These are phyloP conservation scores for Leishmania braziliensis DNA, from an alignment of 208 protist genomes.

Conservation along the genomic window DNA sequence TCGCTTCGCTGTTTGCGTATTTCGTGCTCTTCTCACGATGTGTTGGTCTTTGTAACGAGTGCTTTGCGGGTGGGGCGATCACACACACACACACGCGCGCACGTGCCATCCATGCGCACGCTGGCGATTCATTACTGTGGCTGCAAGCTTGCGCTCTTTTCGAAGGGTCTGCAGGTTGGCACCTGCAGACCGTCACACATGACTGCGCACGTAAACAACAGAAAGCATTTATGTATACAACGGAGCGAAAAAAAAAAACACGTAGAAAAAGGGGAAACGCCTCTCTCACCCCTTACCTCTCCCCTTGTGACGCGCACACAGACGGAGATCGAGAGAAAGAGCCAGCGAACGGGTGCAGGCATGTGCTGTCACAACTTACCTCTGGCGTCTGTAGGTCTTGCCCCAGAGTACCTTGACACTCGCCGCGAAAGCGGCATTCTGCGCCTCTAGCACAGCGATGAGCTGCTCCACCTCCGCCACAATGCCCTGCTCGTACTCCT, in stretches of 20 bases:
- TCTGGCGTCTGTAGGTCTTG: constrained; percentile 90
- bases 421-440: constrained; percentile 49
- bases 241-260: constrained; percentile 13
- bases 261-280: constrained; percentile 25
- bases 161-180: not conserved
- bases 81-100: not conserved
- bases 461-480: constrained; percentile 57
- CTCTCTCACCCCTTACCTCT: not conserved
- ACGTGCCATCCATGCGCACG: not conserved
- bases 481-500: constrained; percentile 79
- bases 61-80: not conserved
- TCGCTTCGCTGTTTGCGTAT: not conserved
- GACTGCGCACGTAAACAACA: not conserved
- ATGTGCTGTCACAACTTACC: constrained; percentile 31
- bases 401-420: constrained; percentile 78
- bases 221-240: not conserved
- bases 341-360: not conserved
- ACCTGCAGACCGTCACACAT: not conserved
- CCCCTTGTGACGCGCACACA: not conserved
- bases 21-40: not conserved
- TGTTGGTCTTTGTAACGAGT: not conserved
- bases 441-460: constrained; percentile 39
- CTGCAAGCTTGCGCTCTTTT: not conserved
- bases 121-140: not conserved
- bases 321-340: not conserved